Evolutionary conservation across 1,139 yeast genomes (phyloP).

Genomic region (Kodamaea fungicola): DNA sequence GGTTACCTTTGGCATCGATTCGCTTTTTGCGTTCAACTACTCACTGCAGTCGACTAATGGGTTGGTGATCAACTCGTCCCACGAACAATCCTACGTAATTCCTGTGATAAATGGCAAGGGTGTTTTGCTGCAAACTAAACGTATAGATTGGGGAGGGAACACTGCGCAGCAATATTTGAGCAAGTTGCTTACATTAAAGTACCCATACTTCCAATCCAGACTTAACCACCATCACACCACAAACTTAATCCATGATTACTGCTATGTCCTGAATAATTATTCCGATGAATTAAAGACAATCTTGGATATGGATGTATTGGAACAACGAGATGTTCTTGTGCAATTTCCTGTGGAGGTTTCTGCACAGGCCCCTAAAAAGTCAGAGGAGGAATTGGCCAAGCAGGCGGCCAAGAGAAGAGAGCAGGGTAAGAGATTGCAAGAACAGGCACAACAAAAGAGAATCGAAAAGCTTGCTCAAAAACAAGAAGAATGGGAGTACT

Average conservation of each 20-base stretch:
- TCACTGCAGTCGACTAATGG: conserved; percentile 50
- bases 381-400: conserved; percentile 75
- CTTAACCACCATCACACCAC: conserved; percentile 63
- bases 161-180: conserved; percentile 64
- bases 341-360: conserved; percentile 72
- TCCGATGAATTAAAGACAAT: conserved; percentile 55
- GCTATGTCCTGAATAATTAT: conserved; percentile 74
- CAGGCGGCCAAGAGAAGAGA: conserved; percentile 82
- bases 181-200: conserved; percentile 68
- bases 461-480: conserved; percentile 76
- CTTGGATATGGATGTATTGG: conserved; percentile 63
- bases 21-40: conserved; percentile 68
- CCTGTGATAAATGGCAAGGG: conserved; percentile 76
- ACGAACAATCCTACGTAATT: conserved; percentile 77
- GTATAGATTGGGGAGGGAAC: conserved; percentile 92
- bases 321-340: conserved; percentile 63
- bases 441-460: conserved; percentile 85
- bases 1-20: conserved; percentile 77
- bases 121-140: conserved; percentile 61
- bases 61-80: conserved; percentile 75
- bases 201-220: conserved; percentile 86
- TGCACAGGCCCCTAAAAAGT: conserved; percentile 53
- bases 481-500: conserved; percentile 77
- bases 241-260: conserved; percentile 66
- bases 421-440: conserved; percentile 85